A percentile compares a stretch with the other conserved stretches of the same genome.
Evolutionary conservation across 306 rosid genomes (phyloP).

Genomic region (Inga leiocalycina): DNA sequence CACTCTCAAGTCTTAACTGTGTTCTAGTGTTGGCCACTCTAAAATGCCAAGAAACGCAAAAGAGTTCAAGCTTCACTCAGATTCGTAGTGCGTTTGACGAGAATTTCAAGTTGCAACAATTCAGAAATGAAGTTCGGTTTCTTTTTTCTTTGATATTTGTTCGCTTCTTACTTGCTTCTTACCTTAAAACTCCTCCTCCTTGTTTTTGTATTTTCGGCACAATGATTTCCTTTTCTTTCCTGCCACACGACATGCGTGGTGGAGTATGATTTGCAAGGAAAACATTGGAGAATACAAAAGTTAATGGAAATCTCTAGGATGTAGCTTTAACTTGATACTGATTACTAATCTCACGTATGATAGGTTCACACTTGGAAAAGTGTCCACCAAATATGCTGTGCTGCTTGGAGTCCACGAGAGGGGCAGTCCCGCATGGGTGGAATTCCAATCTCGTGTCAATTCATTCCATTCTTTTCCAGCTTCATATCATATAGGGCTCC

Average conservation of each 20-base stretch:
- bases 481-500: conserved; percentile 14
- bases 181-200: neutral
- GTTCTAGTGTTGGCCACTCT: neutral
- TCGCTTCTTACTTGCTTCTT: neutral
- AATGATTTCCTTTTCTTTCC: neutral
- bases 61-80: no score
- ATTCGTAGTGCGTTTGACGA: no score
- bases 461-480: neutral
- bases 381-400: neutral
- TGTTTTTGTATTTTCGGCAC: neutral
- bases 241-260: neutral
- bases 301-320: neutral
- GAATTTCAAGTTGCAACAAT: neutral
- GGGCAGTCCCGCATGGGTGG: neutral
- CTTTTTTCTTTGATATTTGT: neutral
- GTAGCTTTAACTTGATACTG: neutral
- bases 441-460: neutral
- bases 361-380: neutral
- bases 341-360: neutral
- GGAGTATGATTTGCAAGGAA: neutral
- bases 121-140: neutral
- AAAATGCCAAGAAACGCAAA: neutral
- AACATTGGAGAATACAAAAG: conserved; percentile 2
- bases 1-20: neutral
- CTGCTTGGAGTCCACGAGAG: neutral